Base-by-base conservation (phyloP, 306 rosid genomes). In the Cucumis melo region DNA sequence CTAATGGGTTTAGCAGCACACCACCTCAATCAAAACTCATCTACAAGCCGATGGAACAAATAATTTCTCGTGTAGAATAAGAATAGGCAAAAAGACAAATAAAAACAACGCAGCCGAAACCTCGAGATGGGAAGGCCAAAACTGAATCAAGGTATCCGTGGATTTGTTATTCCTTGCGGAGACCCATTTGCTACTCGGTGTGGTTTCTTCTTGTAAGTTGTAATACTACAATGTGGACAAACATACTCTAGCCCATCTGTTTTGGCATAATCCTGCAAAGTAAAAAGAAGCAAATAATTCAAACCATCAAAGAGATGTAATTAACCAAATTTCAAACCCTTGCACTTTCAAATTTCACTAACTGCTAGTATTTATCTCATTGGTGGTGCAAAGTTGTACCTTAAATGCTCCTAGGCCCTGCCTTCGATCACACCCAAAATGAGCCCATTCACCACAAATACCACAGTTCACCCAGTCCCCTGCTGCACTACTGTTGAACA, bases 381-480 rank as follows among this genome's bases (percentile, higher is more conserved):
- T 46, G 21, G 14, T 21, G 75, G 6, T 63, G 21, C 42, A 71
- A 44, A 50, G 41, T 5, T 4, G 46, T 90, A 95, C 99, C 99
- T 95, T 95, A 84, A 95, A 95, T 38, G 99, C 99, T 7, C 99
- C 99, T 34, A 95, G 92, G 56, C 99, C 99, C 82, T 95, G 98
- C 84, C 99, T 85, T 87, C 99, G 89, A 89, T 95, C 99, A 55
- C 99, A 95, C 73, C 99, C 99, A 41, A 95, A 95, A 81, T 95
- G 99, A 6, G 99, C 99, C 99, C 99, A 95, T 88, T 95, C 99
- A 13, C 99, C 99, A 83, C 99, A 95, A 81, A 95, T 92, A 71
- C 99, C 99, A 61, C 99, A 95, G 83, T 95, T 95, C 76, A 95
- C 99, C 99, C 99, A 95, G 79, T 95, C 99, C 80, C 99, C 99